A percentile compares a stretch with the other conserved stretches of the same genome.
phyloP scores from a whole-genome alignment of 192 early-diverging fungal species.

The Backusella australiensis region DNA sequence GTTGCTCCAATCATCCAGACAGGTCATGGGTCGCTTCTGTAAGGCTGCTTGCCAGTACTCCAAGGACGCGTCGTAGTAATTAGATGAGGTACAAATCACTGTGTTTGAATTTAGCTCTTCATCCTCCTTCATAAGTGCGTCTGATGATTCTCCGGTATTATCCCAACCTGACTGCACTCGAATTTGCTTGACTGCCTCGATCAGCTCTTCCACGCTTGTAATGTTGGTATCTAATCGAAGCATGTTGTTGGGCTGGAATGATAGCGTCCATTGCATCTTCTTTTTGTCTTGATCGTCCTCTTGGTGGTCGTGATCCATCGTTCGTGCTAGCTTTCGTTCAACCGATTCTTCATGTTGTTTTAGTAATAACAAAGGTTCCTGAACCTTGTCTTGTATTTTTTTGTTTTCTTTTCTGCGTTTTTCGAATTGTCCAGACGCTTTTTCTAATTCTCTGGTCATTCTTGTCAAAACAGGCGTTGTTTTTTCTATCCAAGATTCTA shows the following conservation, averaged over 20 bases:
- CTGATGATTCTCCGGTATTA: not conserved
- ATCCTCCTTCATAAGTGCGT: not conserved
- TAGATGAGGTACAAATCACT: conserved; percentile 7
- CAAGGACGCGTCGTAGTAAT: not conserved
- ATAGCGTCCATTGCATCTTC: conserved; percentile 32
- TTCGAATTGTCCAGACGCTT: conserved; percentile 34
- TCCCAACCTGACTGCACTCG: not conserved
- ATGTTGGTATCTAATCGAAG: conserved; percentile 40
- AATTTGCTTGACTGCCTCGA: conserved; percentile 36
- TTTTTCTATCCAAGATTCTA: conserved; percentile 43
- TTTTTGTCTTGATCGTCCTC: not conserved
- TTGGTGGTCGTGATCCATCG: not conserved
- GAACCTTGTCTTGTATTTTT: not conserved
- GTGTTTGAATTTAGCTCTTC: conserved; percentile 11
- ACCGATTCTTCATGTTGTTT: not conserved
- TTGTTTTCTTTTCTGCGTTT: conserved; percentile 16
- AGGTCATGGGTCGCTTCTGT: conserved; percentile 1
- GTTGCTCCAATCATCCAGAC: conserved; percentile 14
- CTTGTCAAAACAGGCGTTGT: conserved; percentile 32
- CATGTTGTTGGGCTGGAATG: conserved; percentile 30
- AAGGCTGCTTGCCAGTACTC: conserved; percentile 28
- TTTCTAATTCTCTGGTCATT: conserved; percentile 42
- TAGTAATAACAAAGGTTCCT: not conserved
- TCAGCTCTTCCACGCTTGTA: conserved; percentile 35
- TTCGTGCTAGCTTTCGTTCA: not conserved